These are phyloP conservation scores for Penicillium chermesinum DNA, from an alignment of 495 filamentous ascomycete genomes.

Conservation along the genomic window DNA sequence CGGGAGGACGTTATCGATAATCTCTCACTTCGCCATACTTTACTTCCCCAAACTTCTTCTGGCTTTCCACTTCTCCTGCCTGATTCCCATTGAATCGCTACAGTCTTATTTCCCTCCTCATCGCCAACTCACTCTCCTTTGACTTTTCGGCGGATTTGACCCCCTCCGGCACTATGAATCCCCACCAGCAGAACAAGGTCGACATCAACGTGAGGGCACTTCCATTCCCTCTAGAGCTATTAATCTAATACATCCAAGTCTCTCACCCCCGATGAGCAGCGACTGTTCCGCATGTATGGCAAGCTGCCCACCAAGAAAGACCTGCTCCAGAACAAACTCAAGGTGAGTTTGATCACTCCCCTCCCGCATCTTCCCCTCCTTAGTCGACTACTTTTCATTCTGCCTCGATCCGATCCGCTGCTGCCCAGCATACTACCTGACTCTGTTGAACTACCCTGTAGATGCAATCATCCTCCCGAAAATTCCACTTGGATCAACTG, in stretches of 20 bases:
- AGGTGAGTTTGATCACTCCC: conserved; percentile 42
- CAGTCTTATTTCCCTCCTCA: neutral
- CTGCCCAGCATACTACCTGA: too few relatives aligned
- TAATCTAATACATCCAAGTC: conserved; percentile 49
- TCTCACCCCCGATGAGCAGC: conserved; percentile 86
- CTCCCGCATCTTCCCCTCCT: neutral
- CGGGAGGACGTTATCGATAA: conserved; percentile 12
- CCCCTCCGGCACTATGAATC: conserved; percentile 64
- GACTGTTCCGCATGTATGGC: conserved; percentile 91
- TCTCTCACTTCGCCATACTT: neutral
- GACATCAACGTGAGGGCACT: conserved; percentile 75
- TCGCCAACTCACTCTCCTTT: neutral
- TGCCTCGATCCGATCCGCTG: too few relatives aligned
- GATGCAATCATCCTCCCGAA: neutral
- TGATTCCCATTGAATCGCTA: neutral
- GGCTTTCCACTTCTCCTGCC: neutral
- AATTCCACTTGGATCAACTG: too few relatives aligned
- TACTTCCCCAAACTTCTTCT: neutral
- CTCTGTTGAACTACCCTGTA: neutral
- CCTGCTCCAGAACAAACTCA: conserved; percentile 94
- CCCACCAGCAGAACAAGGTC: conserved; percentile 93
- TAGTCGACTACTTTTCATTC: neutral
- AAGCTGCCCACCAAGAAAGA: conserved; percentile 95
- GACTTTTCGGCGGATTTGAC: neutral
- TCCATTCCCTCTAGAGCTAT: conserved; percentile 6